Evolutionary conservation across 2,329 filamentous ascomycete genomes (phyloP).

Genomic region (Scedosporium apiospermum): DNA sequence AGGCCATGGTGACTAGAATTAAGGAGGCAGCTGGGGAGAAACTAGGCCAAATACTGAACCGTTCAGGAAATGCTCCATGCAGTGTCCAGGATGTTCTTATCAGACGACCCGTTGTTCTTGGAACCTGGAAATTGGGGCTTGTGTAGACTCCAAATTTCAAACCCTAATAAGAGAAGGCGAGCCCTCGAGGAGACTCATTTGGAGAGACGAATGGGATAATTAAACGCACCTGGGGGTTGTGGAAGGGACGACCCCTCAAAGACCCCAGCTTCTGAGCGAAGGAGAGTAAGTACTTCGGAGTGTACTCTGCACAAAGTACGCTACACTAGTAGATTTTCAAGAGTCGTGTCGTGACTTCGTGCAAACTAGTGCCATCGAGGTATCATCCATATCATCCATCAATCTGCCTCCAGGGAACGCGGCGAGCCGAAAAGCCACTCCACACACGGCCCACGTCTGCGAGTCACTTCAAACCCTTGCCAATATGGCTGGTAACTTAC

Average conservation of each 20-base stretch:
- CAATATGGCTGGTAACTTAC: not conserved
- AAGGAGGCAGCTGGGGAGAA: too few species aligned
- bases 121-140: not conserved
- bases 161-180: not conserved
- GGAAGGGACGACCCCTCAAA: not conserved
- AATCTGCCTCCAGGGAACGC: not conserved
- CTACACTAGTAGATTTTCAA: too few species aligned
- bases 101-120: not conserved
- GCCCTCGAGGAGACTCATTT: not conserved
- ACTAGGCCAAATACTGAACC: too few species aligned
- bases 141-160: too few species aligned
- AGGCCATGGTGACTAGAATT: too few species aligned
- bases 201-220: not conserved
- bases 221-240: not conserved
- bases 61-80: not conserved
- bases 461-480: slow-evolving; percentile 1
- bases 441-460: slow-evolving; percentile 1
- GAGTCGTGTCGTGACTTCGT: not conserved
- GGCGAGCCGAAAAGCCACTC: not conserved
- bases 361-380: not conserved
- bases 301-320: not conserved
- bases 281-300: not conserved
- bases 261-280: not conserved
- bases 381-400: too few species aligned
- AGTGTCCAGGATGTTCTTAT: not conserved